Conservation (phyloP, 768 basidiomycete species). For the Pleurotus salmoneostramineus region DNA sequence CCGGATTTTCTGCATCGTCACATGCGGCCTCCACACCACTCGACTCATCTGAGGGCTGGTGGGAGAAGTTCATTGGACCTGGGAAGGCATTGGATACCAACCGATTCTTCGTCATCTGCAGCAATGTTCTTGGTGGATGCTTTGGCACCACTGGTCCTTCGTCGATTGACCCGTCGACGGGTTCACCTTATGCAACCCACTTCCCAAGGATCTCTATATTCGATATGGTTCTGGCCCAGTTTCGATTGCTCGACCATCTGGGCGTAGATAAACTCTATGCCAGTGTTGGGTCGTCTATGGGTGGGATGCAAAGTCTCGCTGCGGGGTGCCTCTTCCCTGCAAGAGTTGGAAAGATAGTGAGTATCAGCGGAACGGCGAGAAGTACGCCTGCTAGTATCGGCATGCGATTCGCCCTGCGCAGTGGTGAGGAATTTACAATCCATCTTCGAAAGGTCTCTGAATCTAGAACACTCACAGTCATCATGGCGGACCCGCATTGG, state of each 20-base stretch:
- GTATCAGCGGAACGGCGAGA: conserved; percentile 92
- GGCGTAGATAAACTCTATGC: conserved; percentile 86
- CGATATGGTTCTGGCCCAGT: conserved; percentile 97
- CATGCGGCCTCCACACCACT: conserved; percentile 81
- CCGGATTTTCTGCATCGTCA: conserved; percentile 92
- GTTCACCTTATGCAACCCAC: conserved; percentile 76
- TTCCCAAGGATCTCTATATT: conserved; percentile 94
- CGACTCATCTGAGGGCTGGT: conserved; percentile 91
- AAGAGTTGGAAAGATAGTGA: conserved; percentile 85
- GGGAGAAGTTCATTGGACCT: conserved; percentile 98
- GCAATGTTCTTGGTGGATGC: conserved; percentile 96
- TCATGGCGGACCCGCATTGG: conserved; percentile 99
- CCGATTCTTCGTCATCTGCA: conserved; percentile 90
- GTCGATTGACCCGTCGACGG: conserved; percentile 66
- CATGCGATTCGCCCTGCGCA: conserved; percentile 94
- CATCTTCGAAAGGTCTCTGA: neutral
- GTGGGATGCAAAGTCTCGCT: conserved; percentile 96
- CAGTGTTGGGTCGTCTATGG: conserved; percentile 94
- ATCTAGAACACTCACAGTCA: conserved; percentile 59
- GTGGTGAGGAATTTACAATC: conserved; percentile 62
- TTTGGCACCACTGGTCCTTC: conserved; percentile 97
- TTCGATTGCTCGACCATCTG: conserved; percentile 78
- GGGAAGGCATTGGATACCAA: conserved; percentile 92
- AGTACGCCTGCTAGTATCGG: conserved; percentile 91
- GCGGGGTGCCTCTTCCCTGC: conserved; percentile 92